Conservation (phyloP, 78 protist genomes). For the Dictyostelium discoideum region DNA sequence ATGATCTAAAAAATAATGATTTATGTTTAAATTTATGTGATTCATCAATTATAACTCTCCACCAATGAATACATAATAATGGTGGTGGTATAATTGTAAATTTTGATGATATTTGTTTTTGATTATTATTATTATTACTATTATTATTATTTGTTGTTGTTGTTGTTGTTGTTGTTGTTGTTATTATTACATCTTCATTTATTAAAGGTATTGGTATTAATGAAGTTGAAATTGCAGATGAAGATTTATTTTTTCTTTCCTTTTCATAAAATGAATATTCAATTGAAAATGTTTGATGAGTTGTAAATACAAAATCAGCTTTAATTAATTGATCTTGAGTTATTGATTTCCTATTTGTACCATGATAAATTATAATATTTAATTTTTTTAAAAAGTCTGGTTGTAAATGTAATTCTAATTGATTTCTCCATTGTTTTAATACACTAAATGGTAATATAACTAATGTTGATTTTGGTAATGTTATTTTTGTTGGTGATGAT, state of each 20-base stretch:
- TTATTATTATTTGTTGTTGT: not conserved
- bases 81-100: not conserved
- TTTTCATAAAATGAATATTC: conserved; percentile 4
- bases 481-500: not conserved
- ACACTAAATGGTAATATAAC: conserved; percentile 31
- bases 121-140: not conserved
- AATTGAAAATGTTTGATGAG: conserved; percentile 3
- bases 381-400: not conserved
- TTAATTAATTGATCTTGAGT: not conserved
- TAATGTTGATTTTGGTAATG: conserved; percentile 34
- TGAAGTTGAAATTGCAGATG: not conserved
- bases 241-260: not conserved
- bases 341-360: not conserved
- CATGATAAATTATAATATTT: not conserved
- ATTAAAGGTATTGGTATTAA: not conserved
- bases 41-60: conserved; percentile 71
- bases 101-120: not conserved
- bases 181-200: not conserved
- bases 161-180: not conserved
- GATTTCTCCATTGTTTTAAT: conserved; percentile 51
- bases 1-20: conserved; percentile 17
- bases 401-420: conserved; percentile 18
- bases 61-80: conserved; percentile 37
- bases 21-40: conserved; percentile 23
- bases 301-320: conserved; percentile 35